A percentile compares a stretch with the other conserved stretches of the same genome.
Evolutionary conservation across 1,139 yeast genomes (phyloP).

Genomic region (Scheffersomyces segobiensis): DNA sequence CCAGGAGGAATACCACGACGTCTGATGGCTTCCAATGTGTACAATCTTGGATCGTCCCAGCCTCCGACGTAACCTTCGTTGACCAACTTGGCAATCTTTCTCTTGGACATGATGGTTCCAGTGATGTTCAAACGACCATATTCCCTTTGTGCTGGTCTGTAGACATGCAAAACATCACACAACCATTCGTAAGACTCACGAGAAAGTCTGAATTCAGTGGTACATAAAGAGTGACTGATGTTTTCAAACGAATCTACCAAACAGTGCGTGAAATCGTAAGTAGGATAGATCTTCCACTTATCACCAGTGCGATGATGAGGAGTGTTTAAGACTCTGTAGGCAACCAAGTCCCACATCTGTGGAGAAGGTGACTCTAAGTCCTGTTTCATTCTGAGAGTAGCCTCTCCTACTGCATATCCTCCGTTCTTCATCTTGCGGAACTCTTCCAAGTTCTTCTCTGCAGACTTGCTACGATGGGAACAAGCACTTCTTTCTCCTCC

Average conservation of each 20-base stretch:
- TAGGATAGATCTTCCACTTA: constrained; percentile 97
- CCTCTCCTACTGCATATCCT: constrained; percentile 83
- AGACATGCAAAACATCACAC: constrained; percentile 92
- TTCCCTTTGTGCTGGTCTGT: constrained; percentile 98
- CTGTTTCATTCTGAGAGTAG: constrained; percentile 95
- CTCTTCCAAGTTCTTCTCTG: constrained; percentile 73
- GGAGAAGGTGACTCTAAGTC: constrained; percentile 91
- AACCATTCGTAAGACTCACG: constrained; percentile 98
- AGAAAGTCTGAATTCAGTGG: constrained; percentile 88
- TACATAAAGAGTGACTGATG: constrained; percentile 92
- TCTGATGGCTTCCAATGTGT: constrained; percentile 89
- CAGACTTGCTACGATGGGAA: constrained; percentile 65
- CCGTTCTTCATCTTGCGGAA: constrained; percentile 94
- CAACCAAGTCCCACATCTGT: constrained; percentile 99
- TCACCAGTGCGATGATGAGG: constrained; percentile 95
- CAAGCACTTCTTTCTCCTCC: constrained; percentile 92
- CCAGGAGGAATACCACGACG: constrained; percentile 99
- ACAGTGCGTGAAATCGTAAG: constrained; percentile 98
- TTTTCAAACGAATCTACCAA: constrained; percentile 96
- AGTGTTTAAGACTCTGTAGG: constrained; percentile 92
- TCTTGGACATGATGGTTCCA: constrained; percentile 91
- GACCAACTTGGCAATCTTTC: constrained; percentile 93
- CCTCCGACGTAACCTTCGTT: constrained; percentile 81
- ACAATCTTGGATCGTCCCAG: constrained; percentile 98
- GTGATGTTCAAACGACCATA: constrained; percentile 94